Percentiles rank a stretch among this genome's conserved stretches.
Evolutionary conservation across 331 rosid genomes (phyloP).

Genomic region (Malus hybrid): DNA sequence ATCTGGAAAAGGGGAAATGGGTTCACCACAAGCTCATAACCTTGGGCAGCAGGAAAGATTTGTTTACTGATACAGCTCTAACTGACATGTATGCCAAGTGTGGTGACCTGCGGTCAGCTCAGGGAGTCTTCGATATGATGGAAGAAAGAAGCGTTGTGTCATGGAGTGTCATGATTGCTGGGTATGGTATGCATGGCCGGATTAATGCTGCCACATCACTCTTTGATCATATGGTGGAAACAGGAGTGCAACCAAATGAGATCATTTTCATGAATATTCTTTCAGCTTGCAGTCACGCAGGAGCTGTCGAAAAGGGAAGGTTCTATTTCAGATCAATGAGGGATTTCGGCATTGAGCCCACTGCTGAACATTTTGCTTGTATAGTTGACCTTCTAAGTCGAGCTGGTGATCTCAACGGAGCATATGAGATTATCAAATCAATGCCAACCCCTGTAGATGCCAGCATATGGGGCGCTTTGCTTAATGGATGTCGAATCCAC

Average conservation of each 20-base stretch:
- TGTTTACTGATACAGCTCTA: constrained; percentile 58
- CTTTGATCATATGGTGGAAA: constrained; percentile 51
- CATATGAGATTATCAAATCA: constrained; percentile 57
- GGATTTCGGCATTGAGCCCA: constrained; percentile 51
- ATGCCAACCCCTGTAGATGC: constrained; percentile 48
- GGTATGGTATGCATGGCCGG: constrained; percentile 76
- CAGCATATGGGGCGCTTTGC: constrained; percentile 81
- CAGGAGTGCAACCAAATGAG: constrained; percentile 62
- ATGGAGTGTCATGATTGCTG: constrained; percentile 86
- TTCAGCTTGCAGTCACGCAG: constrained; percentile 83
- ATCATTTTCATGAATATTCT: constrained; percentile 82
- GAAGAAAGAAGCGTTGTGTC: constrained; percentile 66
- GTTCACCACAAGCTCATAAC: constrained; percentile 72
- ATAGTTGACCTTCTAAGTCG: constrained; percentile 84
- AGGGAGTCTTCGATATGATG: constrained; percentile 49
- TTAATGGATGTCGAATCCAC: constrained; percentile 86
- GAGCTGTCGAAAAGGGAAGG: constrained; percentile 69
- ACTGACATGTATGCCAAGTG: constrained; percentile 86
- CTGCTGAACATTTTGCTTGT: constrained; percentile 63
- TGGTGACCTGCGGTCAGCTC: constrained; percentile 67
- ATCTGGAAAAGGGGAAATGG: constrained; percentile 84
- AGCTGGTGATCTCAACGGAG: constrained; percentile 65
- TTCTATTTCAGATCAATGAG: constrained; percentile 50
- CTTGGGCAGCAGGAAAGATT: constrained; percentile 40
- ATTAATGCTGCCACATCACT: constrained; percentile 45